Conservation (phyloP, 192 early-diverging fungal species). For the Entomortierella beljakovae region DNA sequence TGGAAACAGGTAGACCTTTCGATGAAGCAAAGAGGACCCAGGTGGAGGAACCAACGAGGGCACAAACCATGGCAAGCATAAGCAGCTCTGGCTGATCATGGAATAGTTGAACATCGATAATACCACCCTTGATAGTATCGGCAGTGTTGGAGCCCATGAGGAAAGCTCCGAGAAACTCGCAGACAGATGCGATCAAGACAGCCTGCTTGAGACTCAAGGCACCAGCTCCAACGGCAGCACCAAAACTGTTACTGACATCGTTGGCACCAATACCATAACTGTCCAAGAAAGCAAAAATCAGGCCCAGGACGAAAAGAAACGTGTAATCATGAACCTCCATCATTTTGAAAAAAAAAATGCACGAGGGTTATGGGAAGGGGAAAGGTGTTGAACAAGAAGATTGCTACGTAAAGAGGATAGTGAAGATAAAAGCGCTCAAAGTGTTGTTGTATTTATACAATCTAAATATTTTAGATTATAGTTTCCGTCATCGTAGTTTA, state of each 20-base stretch:
- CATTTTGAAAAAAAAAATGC: too few species aligned
- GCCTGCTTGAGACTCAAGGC: conserved; percentile 83
- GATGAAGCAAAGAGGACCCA: conserved; percentile 82
- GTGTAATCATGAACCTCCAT: conserved; percentile 69
- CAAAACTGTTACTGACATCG: conserved; percentile 91
- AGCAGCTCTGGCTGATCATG: conserved; percentile 71
- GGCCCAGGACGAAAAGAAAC: conserved; percentile 72
- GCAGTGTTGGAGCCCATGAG: conserved; percentile 77
- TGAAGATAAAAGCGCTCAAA: too few species aligned
- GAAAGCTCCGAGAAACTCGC: conserved; percentile 85
- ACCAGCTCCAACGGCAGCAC: conserved; percentile 85
- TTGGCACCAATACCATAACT: conserved; percentile 87
- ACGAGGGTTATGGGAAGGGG: too few species aligned
- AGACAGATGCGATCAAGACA: conserved; percentile 81
- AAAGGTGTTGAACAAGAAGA: too few species aligned
- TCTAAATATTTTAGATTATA: too few species aligned
- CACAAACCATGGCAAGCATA: conserved; percentile 87
- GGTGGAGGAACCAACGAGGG: conserved; percentile 76
- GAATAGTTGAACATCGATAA: conserved; percentile 70
- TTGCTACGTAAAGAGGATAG: too few species aligned
- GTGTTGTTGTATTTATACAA: too few species aligned
- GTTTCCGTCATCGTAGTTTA: too few species aligned
- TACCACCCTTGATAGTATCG: conserved; percentile 85
- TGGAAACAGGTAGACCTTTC: conserved; percentile 77
- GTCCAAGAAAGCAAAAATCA: conserved; percentile 72